Conservation (phyloP, 495 filamentous ascomycete genomes). For the Hypoxylon lenormandii region DNA sequence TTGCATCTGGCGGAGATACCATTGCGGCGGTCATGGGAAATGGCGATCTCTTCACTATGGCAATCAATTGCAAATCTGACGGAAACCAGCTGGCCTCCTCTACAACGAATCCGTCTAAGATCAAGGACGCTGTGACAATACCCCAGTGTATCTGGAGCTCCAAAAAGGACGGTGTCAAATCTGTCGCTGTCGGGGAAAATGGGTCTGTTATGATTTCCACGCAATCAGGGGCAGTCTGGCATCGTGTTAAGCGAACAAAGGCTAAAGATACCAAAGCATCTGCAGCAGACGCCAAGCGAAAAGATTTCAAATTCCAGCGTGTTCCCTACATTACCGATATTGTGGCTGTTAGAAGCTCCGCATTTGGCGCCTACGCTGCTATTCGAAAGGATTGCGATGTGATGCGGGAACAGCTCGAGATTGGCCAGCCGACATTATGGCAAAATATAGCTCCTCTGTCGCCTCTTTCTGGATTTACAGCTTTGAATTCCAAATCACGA, state of each 20-base stretch:
- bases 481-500: constrained; percentile 46
- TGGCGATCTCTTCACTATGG: constrained; percentile 86
- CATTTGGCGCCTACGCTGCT: constrained; percentile 88
- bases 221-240: constrained; percentile 90
- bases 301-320: constrained; percentile 92
- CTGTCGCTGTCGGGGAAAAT: constrained; percentile 89
- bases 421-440: constrained; percentile 75
- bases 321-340: constrained; percentile 87
- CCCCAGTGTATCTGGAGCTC: constrained; percentile 87
- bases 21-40: constrained; percentile 85
- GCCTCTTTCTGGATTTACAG: constrained; percentile 65
- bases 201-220: constrained; percentile 96
- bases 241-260: constrained; percentile 80
- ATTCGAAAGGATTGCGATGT: constrained; percentile 87
- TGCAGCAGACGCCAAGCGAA: constrained; percentile 66
- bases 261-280: constrained; percentile 75
- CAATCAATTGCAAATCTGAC: constrained; percentile 74
- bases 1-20: constrained; percentile 86
- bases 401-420: constrained; percentile 75
- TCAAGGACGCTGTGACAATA: constrained; percentile 77
- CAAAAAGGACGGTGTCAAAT: constrained; percentile 82
- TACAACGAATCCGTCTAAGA: constrained; percentile 89
- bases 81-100: constrained; percentile 70
- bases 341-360: constrained; percentile 83
- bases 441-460: constrained; percentile 77